Conservation (phyloP, 73 alveolate genomes). For the Urostyla sp. region DNA sequence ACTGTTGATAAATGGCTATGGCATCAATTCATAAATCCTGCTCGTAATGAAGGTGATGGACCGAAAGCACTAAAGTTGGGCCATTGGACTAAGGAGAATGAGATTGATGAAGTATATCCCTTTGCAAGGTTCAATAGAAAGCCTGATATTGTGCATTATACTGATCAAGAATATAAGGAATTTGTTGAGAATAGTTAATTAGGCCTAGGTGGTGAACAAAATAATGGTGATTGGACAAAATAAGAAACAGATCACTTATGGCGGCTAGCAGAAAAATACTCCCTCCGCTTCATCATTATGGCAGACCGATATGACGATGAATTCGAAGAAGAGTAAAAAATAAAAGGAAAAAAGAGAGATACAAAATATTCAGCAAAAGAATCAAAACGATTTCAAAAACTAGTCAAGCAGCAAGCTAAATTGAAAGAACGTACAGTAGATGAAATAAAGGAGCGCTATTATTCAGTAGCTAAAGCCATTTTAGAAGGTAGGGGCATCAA, state of each 20-base stretch:
- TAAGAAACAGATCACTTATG: slow-evolving; percentile 89
- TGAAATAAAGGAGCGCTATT: slow-evolving; percentile 90
- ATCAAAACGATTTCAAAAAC: no score
- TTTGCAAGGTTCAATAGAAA: slow-evolving; percentile 84
- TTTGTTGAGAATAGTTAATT: slow-evolving; percentile 58
- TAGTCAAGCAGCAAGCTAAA: not conserved
- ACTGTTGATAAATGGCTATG: slow-evolving; percentile 87
- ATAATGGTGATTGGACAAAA: slow-evolving; percentile 80
- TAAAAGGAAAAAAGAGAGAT: not conserved
- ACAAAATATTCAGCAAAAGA: not conserved
- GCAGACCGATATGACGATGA: slow-evolving; percentile 83
- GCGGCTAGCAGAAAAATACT: slow-evolving; percentile 84
- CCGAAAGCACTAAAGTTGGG: slow-evolving; percentile 67
- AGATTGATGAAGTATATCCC: slow-evolving; percentile 86
- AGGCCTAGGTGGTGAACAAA: not conserved
- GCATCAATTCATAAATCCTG: slow-evolving; percentile 83
- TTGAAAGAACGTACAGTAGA: slow-evolving; percentile 83
- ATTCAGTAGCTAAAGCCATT: slow-evolving; percentile 80
- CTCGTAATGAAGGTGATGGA: slow-evolving; percentile 79
- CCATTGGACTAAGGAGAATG: slow-evolving; percentile 92
- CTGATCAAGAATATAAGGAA: slow-evolving; percentile 82
- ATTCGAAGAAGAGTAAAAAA: slow-evolving; percentile 10
- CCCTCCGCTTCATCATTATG: slow-evolving; percentile 86
- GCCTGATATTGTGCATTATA: slow-evolving; percentile 76
- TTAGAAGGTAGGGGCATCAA: slow-evolving; percentile 79